Conservation (phyloP, 2,329 filamentous ascomycete species). For the Lasiodiplodia gonubiensis region DNA sequence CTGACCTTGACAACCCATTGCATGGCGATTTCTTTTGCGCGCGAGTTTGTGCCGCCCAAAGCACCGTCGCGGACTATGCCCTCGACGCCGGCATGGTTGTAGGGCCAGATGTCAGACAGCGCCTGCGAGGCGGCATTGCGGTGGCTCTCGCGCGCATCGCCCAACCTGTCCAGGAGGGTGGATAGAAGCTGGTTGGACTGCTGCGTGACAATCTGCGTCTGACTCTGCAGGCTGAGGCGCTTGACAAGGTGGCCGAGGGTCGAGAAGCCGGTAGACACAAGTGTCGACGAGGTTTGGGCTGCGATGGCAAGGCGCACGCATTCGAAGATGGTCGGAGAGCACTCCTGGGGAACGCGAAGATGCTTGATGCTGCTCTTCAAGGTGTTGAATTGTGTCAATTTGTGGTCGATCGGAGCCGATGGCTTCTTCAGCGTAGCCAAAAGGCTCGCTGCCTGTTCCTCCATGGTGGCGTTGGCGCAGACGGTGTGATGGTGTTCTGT, state of each 20-base stretch:
- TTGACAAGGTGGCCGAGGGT: slow-evolving; percentile 87
- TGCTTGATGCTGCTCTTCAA: slow-evolving; percentile 92
- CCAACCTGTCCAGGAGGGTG: slow-evolving; percentile 80
- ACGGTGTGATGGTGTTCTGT: slow-evolving; percentile 21
- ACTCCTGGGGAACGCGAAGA: slow-evolving; percentile 79
- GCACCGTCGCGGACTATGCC: slow-evolving; percentile 77
- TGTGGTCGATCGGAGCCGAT: slow-evolving; percentile 71
- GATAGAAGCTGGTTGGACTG: slow-evolving; percentile 74
- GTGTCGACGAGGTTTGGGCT: slow-evolving; percentile 73
- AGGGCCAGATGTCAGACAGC: slow-evolving; percentile 76
- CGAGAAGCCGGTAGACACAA: slow-evolving; percentile 84
- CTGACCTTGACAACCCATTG: slow-evolving; percentile 79
- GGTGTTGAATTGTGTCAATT: slow-evolving; percentile 72
- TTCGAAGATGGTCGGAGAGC: slow-evolving; percentile 78
- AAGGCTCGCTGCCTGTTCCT: slow-evolving; percentile 61
- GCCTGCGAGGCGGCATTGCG: slow-evolving; percentile 75
- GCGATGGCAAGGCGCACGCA: slow-evolving; percentile 76
- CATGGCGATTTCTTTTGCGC: slow-evolving; percentile 84
- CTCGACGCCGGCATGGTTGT: slow-evolving; percentile 76
- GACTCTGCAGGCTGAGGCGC: slow-evolving; percentile 82
- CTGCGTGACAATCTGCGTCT: slow-evolving; percentile 71
- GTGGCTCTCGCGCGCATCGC: slow-evolving; percentile 86
- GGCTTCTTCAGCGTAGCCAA: slow-evolving; percentile 63
- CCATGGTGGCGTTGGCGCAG: slow-evolving; percentile 51
- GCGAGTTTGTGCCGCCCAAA: slow-evolving; percentile 78